phyloP scores from a whole-genome alignment of 805 yeast species.

The Candida loeiensis region DNA sequence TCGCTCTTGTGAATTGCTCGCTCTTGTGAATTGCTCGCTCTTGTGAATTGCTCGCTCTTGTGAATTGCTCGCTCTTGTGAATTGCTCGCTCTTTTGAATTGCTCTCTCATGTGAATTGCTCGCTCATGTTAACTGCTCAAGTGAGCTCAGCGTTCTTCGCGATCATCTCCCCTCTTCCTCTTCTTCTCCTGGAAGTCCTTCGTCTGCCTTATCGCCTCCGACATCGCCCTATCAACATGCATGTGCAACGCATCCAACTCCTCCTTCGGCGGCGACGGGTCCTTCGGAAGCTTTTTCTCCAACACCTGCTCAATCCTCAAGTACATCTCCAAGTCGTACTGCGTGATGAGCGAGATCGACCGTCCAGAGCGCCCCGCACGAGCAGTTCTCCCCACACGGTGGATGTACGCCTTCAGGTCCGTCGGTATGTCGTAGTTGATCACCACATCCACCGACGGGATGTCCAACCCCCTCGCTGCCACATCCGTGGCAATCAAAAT shows the following conservation, averaged over 20 bases:
- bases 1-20: too few species aligned
- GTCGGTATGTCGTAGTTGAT: slow-evolving; percentile 78
- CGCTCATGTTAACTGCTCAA: too few species aligned
- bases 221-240: slow-evolving; percentile 86
- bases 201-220: slow-evolving; percentile 81
- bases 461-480: slow-evolving; percentile 87
- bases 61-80: too few species aligned
- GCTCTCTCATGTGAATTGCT: too few species aligned
- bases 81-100: too few species aligned
- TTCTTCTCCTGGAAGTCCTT: slow-evolving; percentile 55
- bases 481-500: slow-evolving; percentile 81
- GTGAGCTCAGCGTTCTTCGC: slow-evolving; percentile 34
- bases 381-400: slow-evolving; percentile 93
- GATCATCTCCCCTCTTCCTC: slow-evolving; percentile 35
- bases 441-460: slow-evolving; percentile 74
- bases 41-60: too few species aligned
- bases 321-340: slow-evolving; percentile 87
- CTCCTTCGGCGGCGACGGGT: slow-evolving; percentile 70
- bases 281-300: slow-evolving; percentile 75
- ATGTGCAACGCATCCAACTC: slow-evolving; percentile 75
- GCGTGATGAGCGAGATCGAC: slow-evolving; percentile 85
- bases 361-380: slow-evolving; percentile 90
- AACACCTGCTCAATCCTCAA: slow-evolving; percentile 86
- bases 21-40: too few species aligned
- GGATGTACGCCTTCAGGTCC: slow-evolving; percentile 80